Base-by-base conservation (phyloP, 176 grass and related monocot genomes). In the Oryza officinalis region DNA sequence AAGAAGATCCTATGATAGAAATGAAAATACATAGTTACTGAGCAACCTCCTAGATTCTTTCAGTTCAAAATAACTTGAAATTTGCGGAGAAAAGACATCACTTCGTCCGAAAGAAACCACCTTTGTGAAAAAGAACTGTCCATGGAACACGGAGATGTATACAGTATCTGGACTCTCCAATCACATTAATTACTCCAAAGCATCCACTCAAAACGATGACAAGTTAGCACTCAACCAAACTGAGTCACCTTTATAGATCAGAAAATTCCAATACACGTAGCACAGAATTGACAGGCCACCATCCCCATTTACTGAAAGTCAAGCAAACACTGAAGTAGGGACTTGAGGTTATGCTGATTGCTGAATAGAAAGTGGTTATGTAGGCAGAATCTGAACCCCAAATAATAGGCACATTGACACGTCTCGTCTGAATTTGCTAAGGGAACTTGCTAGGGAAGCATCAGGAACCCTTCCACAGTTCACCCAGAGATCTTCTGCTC, bases 41-140 rank as follows among this genome's bases (percentile, higher is more conserved):
- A 41, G 31, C 47, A 67, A 76, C 14, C 26, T 82, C 71, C 26
- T 33, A 45, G 72, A 71, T 72, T 77, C 57, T 37, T 81, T 33
- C 38, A 72, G n/a, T 63, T 83, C 63, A 69, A 27, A 63, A 27
- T 32, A 61, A 67, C 57, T 77, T 27, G 0, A 81, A 72, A 83
- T 60, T 60, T 71, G n/a, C 35, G 20, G 75, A 79, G 74, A 67
- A 63, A 82, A 67, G 68, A 68, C 59, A 63, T 22, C 67, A 86
- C 88, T 73, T 82, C 20, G 52, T 76, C 78, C 43, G 30, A 41
- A 65, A 59, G 66, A 54, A 82, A 67, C 27, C 69, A 78, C 59
- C 76, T 88, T 86, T 82, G 7, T 60, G 59, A 67, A 72, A 45
- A 81, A 78, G 45, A 71, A 25, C 6, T 80, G 38, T 17, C 40